phyloP scores from a whole-genome alignment of 108 stramenopile genomes.

The Aureococcus anophagefferens region DNA sequence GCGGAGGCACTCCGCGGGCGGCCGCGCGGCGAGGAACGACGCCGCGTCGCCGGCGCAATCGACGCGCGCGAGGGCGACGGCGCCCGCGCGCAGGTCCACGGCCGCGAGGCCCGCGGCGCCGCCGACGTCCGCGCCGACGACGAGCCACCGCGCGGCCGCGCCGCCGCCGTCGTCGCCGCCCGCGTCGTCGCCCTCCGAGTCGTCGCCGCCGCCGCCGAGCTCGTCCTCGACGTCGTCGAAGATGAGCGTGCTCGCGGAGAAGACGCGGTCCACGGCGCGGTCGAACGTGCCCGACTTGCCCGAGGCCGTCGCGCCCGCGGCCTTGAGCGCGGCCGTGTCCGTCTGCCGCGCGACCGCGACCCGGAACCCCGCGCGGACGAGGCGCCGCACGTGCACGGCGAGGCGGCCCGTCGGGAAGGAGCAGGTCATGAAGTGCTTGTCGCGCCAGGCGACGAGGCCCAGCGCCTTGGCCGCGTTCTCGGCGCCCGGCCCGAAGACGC shows the following conservation, averaged over 20 bases:
- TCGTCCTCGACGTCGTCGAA: too few species aligned
- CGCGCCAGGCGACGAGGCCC: not conserved
- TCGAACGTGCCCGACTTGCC: not conserved
- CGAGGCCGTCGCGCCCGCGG: not conserved
- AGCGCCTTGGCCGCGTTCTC: not conserved
- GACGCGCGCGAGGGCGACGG: too few species aligned
- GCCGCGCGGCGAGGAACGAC: too few species aligned
- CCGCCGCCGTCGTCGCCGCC: too few species aligned
- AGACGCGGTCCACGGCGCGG: not conserved
- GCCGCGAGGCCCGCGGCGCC: too few species aligned
- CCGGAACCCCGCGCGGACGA: not conserved
- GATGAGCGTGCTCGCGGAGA: not conserved
- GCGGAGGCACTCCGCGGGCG: too few species aligned
- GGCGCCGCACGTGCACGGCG: constrained; percentile 1
- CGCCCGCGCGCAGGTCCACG: too few species aligned
- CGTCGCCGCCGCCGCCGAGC: too few species aligned
- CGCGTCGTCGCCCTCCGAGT: too few species aligned
- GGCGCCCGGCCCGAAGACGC: constrained; percentile 2
- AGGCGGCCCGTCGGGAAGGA: constrained; percentile 4
- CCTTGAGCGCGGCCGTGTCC: constrained; percentile 7
- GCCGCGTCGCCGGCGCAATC: too few species aligned
- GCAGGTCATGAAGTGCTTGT: not conserved
- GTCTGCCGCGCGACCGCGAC: constrained; percentile 10
- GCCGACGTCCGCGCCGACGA: too few species aligned
- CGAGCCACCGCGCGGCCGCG: too few species aligned